Evolutionary conservation across 2,329 filamentous ascomycete genomes (phyloP).

Genomic region (Taxawa tesnikishii): DNA sequence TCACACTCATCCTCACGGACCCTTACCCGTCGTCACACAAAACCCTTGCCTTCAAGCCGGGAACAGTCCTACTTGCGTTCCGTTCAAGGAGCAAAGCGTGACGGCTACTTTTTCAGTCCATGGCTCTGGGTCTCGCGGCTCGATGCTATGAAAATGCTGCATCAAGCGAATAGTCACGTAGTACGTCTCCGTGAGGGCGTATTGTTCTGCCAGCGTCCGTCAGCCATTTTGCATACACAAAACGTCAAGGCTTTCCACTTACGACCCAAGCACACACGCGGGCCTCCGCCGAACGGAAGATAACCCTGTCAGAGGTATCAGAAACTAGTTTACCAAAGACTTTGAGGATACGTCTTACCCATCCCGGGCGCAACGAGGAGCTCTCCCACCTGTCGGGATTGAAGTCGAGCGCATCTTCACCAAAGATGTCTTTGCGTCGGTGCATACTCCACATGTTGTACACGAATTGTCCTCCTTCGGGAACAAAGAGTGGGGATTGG

Average conservation of each 20-base stretch:
- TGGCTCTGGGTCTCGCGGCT: slow-evolving; percentile 1
- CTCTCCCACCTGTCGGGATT: slow-evolving; percentile 23
- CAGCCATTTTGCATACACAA: no score
- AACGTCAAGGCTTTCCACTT: no score
- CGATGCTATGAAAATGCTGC: slow-evolving; percentile 5
- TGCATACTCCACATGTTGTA: slow-evolving; percentile 24
- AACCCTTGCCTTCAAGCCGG: no score
- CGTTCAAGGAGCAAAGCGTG: slow-evolving; percentile 1
- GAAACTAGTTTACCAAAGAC: no score
- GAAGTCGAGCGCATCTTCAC: slow-evolving; percentile 26
- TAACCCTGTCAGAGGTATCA: no score
- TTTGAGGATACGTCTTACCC: no score
- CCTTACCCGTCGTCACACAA: no score
- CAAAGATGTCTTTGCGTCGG: slow-evolving; percentile 23
- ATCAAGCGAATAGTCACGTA: slow-evolving; percentile 6
- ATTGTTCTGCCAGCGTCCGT: no score
- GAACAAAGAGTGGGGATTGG: slow-evolving; percentile 39
- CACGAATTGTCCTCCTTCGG: slow-evolving; percentile 16
- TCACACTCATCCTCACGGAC: no score
- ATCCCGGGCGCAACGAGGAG: slow-evolving; percentile 1
- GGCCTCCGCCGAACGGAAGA: background rate
- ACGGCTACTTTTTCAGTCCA: slow-evolving; percentile 2
- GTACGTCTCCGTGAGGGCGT: slow-evolving; percentile 4
- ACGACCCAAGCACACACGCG: background rate
- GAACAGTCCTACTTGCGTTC: no score